These are phyloP conservation scores for Apiospora hydei DNA, from an alignment of 2,329 filamentous ascomycete species.

Conservation along the genomic window DNA sequence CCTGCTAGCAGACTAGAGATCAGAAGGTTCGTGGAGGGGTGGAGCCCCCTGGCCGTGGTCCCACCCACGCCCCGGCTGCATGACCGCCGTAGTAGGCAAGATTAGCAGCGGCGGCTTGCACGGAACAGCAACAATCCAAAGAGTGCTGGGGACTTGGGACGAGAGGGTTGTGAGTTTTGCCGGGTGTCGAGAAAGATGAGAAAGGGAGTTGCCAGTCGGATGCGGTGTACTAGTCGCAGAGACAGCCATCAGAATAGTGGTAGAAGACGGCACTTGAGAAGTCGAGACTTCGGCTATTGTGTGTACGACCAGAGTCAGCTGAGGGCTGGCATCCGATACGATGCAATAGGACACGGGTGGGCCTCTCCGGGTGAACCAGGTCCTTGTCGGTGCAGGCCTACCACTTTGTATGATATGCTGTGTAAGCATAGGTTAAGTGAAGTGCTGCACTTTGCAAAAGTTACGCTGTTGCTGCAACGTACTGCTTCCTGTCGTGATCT, in stretches of 20 bases:
- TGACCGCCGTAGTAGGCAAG: conserved; percentile 14
- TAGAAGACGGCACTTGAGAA: conserved; percentile 14
- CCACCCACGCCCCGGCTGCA: conserved; percentile 12
- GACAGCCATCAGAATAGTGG: neutral
- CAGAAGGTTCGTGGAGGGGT: conserved; percentile 22
- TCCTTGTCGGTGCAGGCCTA: neutral
- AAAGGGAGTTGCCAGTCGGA: neutral
- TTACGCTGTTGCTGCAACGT: neutral
- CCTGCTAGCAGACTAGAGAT: neutral
- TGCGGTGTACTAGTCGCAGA: neutral
- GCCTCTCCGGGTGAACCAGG: conserved; percentile 15
- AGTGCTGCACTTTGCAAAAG: neutral
- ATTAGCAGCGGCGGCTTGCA: conserved; percentile 20
- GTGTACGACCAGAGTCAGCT: conserved; percentile 14
- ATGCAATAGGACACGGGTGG: neutral
- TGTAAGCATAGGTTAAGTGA: neutral
- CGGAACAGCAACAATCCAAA: neutral
- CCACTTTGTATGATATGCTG: neutral
- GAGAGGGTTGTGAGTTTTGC: conserved; percentile 1
- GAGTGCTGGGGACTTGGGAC: neutral
- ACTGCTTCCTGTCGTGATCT: neutral
- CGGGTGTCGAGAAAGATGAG: neutral
- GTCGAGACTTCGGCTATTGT: neutral
- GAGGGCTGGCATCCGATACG: conserved; percentile 15
- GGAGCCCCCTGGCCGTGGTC: neutral